Conservation (phyloP, 2,329 filamentous ascomycete genomes). For the Colletotrichum sp. region DNA sequence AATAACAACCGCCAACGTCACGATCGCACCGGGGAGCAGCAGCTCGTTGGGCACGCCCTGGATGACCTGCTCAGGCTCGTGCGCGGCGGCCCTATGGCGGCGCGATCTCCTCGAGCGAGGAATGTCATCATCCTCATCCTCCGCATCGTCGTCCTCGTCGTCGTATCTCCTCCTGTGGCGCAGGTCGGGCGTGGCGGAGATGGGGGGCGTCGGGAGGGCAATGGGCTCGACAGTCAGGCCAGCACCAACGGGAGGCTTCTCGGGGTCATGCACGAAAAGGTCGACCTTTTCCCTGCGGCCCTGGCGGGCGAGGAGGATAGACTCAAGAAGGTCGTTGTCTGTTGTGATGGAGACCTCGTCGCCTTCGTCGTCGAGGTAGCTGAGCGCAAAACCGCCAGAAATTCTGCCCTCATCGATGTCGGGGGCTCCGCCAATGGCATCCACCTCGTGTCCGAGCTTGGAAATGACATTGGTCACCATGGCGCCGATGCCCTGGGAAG, state of each 20-base stretch:
- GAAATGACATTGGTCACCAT: slow-evolving; percentile 78
- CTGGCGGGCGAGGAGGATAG: slow-evolving; percentile 82
- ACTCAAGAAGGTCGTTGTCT: slow-evolving; percentile 89
- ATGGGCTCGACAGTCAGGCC: slow-evolving; percentile 53
- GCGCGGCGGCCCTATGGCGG: slow-evolving; percentile 37
- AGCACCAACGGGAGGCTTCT: slow-evolving; percentile 79
- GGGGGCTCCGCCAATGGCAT: slow-evolving; percentile 82
- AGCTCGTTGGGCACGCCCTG: slow-evolving; percentile 93
- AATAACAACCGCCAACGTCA: slow-evolving; percentile 93
- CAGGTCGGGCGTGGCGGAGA: slow-evolving; percentile 49
- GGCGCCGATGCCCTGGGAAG: slow-evolving; percentile 79
- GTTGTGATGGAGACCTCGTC: slow-evolving; percentile 97
- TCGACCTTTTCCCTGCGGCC: slow-evolving; percentile 90
- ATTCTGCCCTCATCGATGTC: slow-evolving; percentile 80
- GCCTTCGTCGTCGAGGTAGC: slow-evolving; percentile 96
- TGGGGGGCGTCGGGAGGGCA: slow-evolving; percentile 49
- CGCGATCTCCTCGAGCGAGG: slow-evolving; percentile 51
- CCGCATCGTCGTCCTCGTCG: slow-evolving; percentile 64
- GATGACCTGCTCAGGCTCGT: slow-evolving; percentile 78
- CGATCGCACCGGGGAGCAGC: slow-evolving; percentile 90
- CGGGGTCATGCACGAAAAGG: slow-evolving; percentile 92
- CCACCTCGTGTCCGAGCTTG: slow-evolving; percentile 86
- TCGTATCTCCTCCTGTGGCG: slow-evolving; percentile 57
- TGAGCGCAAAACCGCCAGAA: slow-evolving; percentile 84
- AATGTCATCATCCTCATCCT: slow-evolving; percentile 59